Evolutionary conservation across 2,329 filamentous ascomycete genomes (phyloP).

Genomic region (Berkeleyomyces rouxiae): DNA sequence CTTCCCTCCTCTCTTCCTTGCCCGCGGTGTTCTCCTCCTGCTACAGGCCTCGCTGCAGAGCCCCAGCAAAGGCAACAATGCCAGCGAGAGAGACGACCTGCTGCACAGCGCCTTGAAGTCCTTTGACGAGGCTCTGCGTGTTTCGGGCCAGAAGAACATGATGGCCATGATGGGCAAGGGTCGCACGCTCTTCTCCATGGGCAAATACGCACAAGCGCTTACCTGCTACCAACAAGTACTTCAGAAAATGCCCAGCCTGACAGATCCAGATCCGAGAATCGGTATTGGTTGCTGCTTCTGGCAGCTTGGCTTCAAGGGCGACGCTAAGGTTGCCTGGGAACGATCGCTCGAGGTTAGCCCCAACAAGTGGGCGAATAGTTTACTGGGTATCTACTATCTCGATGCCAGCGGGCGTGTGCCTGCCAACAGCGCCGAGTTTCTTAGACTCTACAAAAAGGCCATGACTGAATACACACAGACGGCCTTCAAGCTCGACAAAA

Average conservation of each 20-base stretch:
- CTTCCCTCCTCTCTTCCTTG: conserved; percentile 79
- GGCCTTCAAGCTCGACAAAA: conserved; percentile 84
- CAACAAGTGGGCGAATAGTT: conserved; percentile 73
- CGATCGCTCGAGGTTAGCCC: conserved; percentile 65
- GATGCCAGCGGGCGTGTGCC: conserved; percentile 70
- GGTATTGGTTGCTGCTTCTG: conserved; percentile 95
- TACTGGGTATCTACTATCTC: conserved; percentile 80
- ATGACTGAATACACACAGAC: conserved; percentile 92
- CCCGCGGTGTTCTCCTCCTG: conserved; percentile 75
- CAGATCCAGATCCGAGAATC: conserved; percentile 87
- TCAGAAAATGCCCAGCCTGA: conserved; percentile 67
- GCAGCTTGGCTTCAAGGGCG: conserved; percentile 87
- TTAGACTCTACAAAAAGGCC: conserved; percentile 72
- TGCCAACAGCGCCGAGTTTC: conserved; percentile 71
- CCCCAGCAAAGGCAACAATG: conserved; percentile 33
- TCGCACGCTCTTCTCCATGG: conserved; percentile 69
- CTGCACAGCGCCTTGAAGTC: conserved; percentile 75
- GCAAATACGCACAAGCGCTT: conserved; percentile 70
- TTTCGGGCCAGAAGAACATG: conserved; percentile 75
- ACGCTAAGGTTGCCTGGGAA: conserved; percentile 83
- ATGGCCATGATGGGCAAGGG: conserved; percentile 84
- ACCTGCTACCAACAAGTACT: conserved; percentile 76
- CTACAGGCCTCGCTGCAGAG: conserved; percentile 72
- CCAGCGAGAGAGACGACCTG: conserved; percentile 52
- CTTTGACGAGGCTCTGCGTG: conserved; percentile 82